These are phyloP conservation scores for Naumovozyma baii DNA, from an alignment of 805 yeast species.

Conservation along the genomic window DNA sequence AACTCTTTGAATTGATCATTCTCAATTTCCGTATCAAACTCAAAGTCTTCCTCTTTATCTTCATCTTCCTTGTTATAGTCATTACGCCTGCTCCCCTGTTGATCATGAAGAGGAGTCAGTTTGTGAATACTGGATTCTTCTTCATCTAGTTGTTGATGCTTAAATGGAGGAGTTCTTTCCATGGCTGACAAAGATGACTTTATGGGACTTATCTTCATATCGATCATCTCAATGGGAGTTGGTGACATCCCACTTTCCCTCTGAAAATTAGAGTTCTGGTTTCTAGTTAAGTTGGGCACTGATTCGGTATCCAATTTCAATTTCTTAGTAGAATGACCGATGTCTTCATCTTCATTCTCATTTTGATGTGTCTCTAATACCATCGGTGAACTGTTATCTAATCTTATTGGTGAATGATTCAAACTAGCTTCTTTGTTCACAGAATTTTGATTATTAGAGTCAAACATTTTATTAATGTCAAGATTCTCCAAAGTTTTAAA, in stretches of 20 bases:
- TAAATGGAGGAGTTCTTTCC: background rate
- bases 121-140: constrained; percentile 8
- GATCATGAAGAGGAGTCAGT: constrained; percentile 17
- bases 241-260: constrained; percentile 12
- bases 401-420: constrained; percentile 17
- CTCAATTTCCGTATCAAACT: background rate
- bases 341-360: constrained; percentile 2
- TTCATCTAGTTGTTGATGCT: constrained; percentile 1
- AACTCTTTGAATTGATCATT: background rate
- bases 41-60: constrained; percentile 12
- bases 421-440: constrained; percentile 3
- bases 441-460: background rate
- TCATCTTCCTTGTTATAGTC: constrained; percentile 4
- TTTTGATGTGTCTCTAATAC: constrained; percentile 2
- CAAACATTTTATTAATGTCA: constrained; percentile 17
- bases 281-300: constrained; percentile 14
- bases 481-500: constrained; percentile 12
- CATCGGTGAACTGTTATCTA: constrained; percentile 17
- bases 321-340: constrained; percentile 10
- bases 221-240: constrained; percentile 23
- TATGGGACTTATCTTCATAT: constrained; percentile 5
- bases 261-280: background rate
- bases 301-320: constrained; percentile 12
- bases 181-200: constrained; percentile 1
- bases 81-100: too few species aligned